Evolutionary conservation across 2,329 filamentous ascomycete species (phyloP).

Genomic region (Trichoderma polysporum): DNA sequence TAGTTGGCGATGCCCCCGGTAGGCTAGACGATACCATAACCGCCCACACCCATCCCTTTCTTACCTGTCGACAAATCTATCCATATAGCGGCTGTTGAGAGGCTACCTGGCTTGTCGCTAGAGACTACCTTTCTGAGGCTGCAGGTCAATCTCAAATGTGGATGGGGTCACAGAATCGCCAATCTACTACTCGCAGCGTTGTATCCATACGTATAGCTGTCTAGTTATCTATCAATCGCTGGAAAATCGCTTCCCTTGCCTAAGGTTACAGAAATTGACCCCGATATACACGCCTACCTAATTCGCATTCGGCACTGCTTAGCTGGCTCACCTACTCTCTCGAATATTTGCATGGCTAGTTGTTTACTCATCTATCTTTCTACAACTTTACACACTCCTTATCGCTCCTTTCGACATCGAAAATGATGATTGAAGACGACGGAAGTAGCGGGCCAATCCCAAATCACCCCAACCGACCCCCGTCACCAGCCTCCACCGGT

Average conservation of each 20-base stretch:
- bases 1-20: slow-evolving; percentile 19
- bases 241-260: neutral
- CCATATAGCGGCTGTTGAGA: neutral
- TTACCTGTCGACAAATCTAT: neutral
- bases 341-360: neutral
- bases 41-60: neutral
- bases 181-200: neutral
- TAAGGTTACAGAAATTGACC: neutral
- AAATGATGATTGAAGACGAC: slow-evolving; percentile 14
- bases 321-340: neutral
- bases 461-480: slow-evolving; percentile 22
- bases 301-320: neutral
- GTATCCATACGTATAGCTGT: neutral
- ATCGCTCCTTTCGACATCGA: neutral
- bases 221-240: neutral
- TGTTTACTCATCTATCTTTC: neutral
- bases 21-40: slow-evolving; percentile 13
- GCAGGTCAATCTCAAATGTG: neutral
- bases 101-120: neutral
- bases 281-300: neutral
- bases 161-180: neutral
- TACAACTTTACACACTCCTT: neutral
- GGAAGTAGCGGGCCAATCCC: neutral
- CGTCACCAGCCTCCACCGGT: slow-evolving; percentile 31
- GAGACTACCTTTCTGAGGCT: neutral